A percentile compares a stretch with the other conserved stretches of the same genome.
These are phyloP conservation scores for Didymella sp. DNA, from an alignment of 2,329 filamentous ascomycete species.

Conservation along the genomic window DNA sequence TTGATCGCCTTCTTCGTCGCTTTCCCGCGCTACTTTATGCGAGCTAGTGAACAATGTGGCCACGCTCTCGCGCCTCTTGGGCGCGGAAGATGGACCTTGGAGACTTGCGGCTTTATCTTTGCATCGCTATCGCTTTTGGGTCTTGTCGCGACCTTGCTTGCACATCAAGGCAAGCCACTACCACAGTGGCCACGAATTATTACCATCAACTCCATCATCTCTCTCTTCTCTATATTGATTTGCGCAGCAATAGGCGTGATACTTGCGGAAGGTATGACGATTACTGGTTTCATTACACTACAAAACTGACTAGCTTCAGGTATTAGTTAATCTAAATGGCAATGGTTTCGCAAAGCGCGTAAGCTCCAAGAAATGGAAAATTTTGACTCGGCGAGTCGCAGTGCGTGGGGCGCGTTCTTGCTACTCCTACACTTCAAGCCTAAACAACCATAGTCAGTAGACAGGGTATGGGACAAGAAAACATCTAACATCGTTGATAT, in stretches of 20 bases:
- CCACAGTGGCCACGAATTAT: conserved; percentile 5
- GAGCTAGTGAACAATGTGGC: no score
- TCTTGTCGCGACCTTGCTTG: not conserved
- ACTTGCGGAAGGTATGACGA: conserved; percentile 20
- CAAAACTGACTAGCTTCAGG: conserved; percentile 4
- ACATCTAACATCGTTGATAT: not conserved
- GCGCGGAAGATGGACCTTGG: conserved; percentile 4
- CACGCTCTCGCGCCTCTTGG: no score
- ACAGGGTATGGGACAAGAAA: not conserved
- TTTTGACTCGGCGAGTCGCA: conserved; percentile 23
- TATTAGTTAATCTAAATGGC: conserved; percentile 25
- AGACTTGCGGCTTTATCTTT: conserved; percentile 8
- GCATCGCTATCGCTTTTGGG: conserved; percentile 1
- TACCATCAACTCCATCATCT: conserved; percentile 9
- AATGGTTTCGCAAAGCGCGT: conserved; percentile 16
- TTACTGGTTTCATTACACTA: not conserved
- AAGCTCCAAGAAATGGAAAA: conserved; percentile 17
- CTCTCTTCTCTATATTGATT: not conserved
- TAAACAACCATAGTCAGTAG: not conserved
- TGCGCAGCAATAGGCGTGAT: conserved; percentile 9
- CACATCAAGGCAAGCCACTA: conserved; percentile 5
- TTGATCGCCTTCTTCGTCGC: no score
- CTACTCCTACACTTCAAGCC: conserved; percentile 2
- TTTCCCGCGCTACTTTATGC: no score
- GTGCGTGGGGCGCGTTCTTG: conserved; percentile 19